Evolutionary conservation across 176 grass and related monocot genomes (phyloP), one percentile per base, ranked within the genome.

Genomic region (Oryza meyeriana): DNA sequence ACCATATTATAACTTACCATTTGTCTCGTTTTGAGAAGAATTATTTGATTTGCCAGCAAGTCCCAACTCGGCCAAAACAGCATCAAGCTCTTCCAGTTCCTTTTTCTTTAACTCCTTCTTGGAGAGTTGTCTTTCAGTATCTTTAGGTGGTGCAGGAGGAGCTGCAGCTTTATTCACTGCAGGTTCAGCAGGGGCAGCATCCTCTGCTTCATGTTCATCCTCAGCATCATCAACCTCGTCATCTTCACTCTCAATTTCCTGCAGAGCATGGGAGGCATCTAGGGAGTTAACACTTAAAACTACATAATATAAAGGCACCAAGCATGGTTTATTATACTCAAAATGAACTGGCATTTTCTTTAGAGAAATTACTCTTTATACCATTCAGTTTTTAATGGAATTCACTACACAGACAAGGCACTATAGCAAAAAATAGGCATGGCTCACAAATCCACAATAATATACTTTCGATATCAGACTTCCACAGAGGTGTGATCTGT

Each of bases 21-120:
- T 79, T 44, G 78, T 76, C 74, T 90, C 88, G 36, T 90, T 72
- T 80, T 85, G 72, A 75, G 68, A 52, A 55, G 39, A 12, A 74
- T 85, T 87, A 36, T 10, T 64, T 14, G 79, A 83, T 41, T 79
- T 65, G 2, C 42, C 47, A 70, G 81, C 71, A 82, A 97, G 79
- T 32, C 89, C 94, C 36, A 97, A 61, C 63, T 97, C 89, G 73
- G 87, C 83, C 82, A 97, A 78, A 87, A 97, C 80, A 57, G 94
- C 89, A 88, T 97, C 94, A 52, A 97, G 86, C 64, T 97, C 91
- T 65, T 85, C 94, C 57, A 97, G 74, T 75, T 90, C 94, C 10
- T 97, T 97, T 91, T 97, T 97, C 89, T 97, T 97, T 22, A 97
- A 52, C 83, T 97, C 94, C 80, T 97, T 94, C 72, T 97, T 97